phyloP scores from a whole-genome alignment of 2,329 filamentous ascomycete genomes.

The Microsporum audouinii region DNA sequence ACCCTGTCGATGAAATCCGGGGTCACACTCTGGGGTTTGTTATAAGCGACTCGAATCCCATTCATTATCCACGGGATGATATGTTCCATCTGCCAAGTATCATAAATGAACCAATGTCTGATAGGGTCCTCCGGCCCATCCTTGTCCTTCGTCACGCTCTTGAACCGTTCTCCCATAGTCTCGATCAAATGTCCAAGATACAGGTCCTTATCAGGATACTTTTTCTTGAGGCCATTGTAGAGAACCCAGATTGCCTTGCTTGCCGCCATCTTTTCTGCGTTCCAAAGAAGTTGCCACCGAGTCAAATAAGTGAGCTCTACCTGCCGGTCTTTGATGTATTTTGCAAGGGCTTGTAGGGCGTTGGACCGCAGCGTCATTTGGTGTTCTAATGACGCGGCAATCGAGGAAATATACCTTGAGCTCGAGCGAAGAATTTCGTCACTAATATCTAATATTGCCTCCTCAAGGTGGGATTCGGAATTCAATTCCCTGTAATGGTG shows the following conservation, averaged over 20 bases:
- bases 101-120: constrained; percentile 75
- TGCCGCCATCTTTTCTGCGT: constrained; percentile 81
- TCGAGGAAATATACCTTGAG: constrained; percentile 59
- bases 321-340: constrained; percentile 53
- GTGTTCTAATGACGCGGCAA: constrained; percentile 65
- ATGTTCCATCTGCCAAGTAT: constrained; percentile 59
- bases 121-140: constrained; percentile 65
- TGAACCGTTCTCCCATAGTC: constrained; percentile 64
- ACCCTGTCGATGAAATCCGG: constrained; percentile 36
- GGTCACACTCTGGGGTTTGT: constrained; percentile 45
- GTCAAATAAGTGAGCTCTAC: constrained; percentile 54
- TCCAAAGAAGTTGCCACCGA: constrained; percentile 72
- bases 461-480: constrained; percentile 56
- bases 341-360: constrained; percentile 64
- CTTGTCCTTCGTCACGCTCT: constrained; percentile 53
- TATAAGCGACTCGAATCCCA: constrained; percentile 60
- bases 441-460: constrained; percentile 68
- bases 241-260: constrained; percentile 68
- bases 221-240: constrained; percentile 56
- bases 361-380: constrained; percentile 63
- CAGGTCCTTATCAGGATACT: constrained; percentile 51
- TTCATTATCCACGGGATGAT: constrained; percentile 71
- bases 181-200: constrained; percentile 64
- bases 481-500: constrained; percentile 59
- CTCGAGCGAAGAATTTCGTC: constrained; percentile 68